Conservation (phyloP, 2,329 filamentous ascomycete species). For the Fusarium buharicum region DNA sequence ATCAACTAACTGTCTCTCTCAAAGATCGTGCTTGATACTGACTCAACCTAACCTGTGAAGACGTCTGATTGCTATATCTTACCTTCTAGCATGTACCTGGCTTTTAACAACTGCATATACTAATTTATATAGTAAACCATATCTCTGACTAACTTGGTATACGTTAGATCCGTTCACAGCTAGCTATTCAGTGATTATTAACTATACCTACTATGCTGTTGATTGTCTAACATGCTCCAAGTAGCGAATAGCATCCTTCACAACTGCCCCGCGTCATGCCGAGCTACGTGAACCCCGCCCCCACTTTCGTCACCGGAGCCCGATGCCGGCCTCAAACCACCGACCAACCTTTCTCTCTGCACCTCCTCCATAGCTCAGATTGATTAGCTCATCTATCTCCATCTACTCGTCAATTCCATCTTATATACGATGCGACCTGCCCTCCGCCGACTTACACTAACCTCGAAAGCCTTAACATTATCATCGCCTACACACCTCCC, state of each 20-base stretch:
- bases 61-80: no score
- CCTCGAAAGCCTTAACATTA: conserved; percentile 24
- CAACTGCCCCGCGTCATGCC: conserved; percentile 29
- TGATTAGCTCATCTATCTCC: background rate
- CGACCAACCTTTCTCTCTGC: conserved; percentile 11
- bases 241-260: conserved; percentile 18
- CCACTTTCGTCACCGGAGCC: conserved; percentile 29
- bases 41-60: no score
- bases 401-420: background rate
- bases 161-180: background rate
- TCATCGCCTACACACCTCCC: conserved; percentile 24
- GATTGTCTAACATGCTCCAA: no score
- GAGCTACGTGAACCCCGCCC: conserved; percentile 26
- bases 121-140: no score
- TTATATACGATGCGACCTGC: conserved; percentile 33
- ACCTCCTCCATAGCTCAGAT: background rate
- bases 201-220: no score
- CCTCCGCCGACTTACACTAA: conserved; percentile 21
- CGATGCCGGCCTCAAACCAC: conserved; percentile 22
- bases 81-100: background rate
- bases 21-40: background rate
- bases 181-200: background rate
- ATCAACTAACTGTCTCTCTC: background rate
- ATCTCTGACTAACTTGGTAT: no score
- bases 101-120: background rate